Base-by-base conservation (phyloP, 129 eudicot species). In the Pulicaria dysenterica region DNA sequence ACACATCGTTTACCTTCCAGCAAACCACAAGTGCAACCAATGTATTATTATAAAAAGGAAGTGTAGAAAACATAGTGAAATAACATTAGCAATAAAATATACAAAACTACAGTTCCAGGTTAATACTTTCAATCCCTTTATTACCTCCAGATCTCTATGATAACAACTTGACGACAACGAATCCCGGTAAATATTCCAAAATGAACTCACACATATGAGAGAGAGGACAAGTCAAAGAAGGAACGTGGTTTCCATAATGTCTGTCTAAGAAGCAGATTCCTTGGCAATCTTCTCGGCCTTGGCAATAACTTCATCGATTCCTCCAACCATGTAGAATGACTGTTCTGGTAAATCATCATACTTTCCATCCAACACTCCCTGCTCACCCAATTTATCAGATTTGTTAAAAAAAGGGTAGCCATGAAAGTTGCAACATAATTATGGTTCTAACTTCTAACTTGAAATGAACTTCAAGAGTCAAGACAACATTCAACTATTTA, bases 231-330 rank as follows among this genome's bases (percentile, higher is more conserved):
- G 31, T 24, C 31, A 24, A 2, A 24, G 31, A 11, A 58, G 10
- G 16, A 58, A 58, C 37, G 41, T 58, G 46, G 19, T 59, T 59
- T 24, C 2, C 31, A 24, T 7, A 11, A 13, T 59, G 13, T 42
- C 58, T n/a, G n/a, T 72, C 58, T 72, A 89, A 31, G 96, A 67
- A 31, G 89, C 81, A 70, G 84, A 65, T 76, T 69, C 74, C 53
- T 53, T 69, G 39, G 64, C 74, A 5, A 69, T 69, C 74, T 53
- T 69, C 64, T 69, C 74, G 41, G 41, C 74, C 74, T 69, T 69
- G 19, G 74, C 74, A 19, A 69, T 69, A 40, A 69, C 74, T 39
- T 69, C 74, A 11, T 69, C 74, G 53, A 69, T 69, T 39, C 74
- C 74, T 69, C 74, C 64, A 40, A 69, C 74, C 74, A 69, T 69